phyloP scores from a whole-genome alignment of 2,329 filamentous ascomycete species.

The Tolypocladium tropicale region DNA sequence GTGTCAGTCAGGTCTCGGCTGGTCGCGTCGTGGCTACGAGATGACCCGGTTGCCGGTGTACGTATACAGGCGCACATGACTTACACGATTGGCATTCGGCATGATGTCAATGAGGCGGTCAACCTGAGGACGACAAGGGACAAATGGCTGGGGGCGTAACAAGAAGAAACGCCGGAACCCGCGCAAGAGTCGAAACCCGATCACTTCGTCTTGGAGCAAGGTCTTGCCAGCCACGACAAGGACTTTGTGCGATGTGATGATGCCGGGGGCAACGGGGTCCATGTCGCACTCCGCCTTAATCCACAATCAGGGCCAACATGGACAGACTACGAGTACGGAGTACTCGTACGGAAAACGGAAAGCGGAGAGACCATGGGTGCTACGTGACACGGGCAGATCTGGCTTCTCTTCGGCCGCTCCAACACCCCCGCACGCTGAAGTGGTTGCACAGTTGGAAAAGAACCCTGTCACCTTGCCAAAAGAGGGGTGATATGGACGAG shows the following conservation, averaged over 20 bases:
- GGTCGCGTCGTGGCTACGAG: conserved; percentile 4
- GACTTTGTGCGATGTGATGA: neutral
- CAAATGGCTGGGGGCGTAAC: neutral
- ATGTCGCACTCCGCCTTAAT: neutral
- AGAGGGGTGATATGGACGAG: neutral
- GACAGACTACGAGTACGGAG: no score
- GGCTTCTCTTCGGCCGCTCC: neutral
- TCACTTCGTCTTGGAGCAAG: conserved; percentile 5
- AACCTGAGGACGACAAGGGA: neutral
- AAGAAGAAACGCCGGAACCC: neutral
- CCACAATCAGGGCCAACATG: neutral
- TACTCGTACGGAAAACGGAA: neutral
- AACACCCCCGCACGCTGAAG: neutral
- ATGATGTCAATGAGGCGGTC: conserved; percentile 3
- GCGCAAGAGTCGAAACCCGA: neutral
- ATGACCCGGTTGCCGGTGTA: no score
- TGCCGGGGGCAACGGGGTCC: neutral
- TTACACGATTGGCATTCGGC: neutral
- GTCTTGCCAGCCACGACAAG: conserved; percentile 2
- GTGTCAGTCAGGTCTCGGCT: conserved; percentile 8
- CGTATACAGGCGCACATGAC: conserved; percentile 1
- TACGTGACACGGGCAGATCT: conserved; percentile 14
- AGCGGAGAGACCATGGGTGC: conserved; percentile 4
- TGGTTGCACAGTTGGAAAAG: neutral
- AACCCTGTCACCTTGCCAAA: neutral